These are phyloP conservation scores for Suhomyces terraborum DNA, from an alignment of 1,139 yeast species.

Conservation along the genomic window DNA sequence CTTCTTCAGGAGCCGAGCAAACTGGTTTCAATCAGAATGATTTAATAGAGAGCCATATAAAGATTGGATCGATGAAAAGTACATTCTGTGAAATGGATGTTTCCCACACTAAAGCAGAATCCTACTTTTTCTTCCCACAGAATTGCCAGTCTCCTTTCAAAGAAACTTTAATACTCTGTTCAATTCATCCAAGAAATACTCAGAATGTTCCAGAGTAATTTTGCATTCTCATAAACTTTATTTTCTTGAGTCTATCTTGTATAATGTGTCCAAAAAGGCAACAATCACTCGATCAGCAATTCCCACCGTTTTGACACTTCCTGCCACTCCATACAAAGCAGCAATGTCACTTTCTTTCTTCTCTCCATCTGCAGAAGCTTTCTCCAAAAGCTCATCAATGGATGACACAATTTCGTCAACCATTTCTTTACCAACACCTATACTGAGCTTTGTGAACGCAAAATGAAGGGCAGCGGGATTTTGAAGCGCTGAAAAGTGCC, in stretches of 20 bases:
- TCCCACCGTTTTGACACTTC: conserved; percentile 79
- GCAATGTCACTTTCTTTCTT: conserved; percentile 63
- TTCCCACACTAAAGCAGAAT: too few species aligned
- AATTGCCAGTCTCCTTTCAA: too few species aligned
- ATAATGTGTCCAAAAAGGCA: conserved; percentile 79
- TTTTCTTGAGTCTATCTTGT: conserved; percentile 38
- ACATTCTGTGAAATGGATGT: too few species aligned
- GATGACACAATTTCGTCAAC: conserved; percentile 53
- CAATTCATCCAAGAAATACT: too few species aligned
- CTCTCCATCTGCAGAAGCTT: conserved; percentile 27
- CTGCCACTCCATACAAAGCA: conserved; percentile 93
- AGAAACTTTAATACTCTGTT: too few species aligned
- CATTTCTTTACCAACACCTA: conserved; percentile 62
- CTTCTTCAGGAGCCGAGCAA: too few species aligned
- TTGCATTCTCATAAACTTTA: neutral
- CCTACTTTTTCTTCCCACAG: too few species aligned
- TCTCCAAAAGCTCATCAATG: conserved; percentile 45
- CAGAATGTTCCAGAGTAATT: too few species aligned
- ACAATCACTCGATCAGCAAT: conserved; percentile 80
- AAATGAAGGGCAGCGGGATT: conserved; percentile 89
- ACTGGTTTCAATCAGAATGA: too few species aligned
- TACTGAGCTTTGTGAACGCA: conserved; percentile 78
- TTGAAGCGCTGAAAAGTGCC: conserved; percentile 90
- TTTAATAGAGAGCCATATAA: too few species aligned
- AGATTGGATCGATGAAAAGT: too few species aligned